A percentile compares a stretch with the other conserved stretches of the same genome.
These are phyloP conservation scores for Backusella tarrabulga DNA, from an alignment of 192 early-diverging fungal genomes.

Conservation along the genomic window DNA sequence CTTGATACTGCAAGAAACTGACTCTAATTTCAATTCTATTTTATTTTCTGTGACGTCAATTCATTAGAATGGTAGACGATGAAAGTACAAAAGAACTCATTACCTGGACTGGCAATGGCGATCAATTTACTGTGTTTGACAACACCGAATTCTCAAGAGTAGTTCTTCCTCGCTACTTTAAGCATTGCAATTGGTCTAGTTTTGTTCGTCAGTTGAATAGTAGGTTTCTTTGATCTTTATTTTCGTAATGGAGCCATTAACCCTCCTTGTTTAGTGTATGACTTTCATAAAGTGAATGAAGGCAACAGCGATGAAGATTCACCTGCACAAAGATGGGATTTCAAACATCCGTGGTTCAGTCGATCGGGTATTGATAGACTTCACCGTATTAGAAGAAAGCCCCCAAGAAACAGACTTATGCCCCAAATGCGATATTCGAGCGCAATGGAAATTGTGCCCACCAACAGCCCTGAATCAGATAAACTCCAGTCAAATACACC, in stretches of 20 bases:
- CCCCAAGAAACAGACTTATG: background rate
- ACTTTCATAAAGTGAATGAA: slow-evolving; percentile 69
- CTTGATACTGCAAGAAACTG: no score
- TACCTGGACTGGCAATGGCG: slow-evolving; percentile 74
- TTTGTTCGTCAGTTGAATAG: slow-evolving; percentile 86
- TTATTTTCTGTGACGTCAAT: background rate
- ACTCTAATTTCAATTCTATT: no score
- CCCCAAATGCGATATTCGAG: slow-evolving; percentile 7
- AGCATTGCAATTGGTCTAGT: slow-evolving; percentile 86
- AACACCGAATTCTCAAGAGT: slow-evolving; percentile 73
- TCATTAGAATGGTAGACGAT: slow-evolving; percentile 67
- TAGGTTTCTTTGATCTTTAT: slow-evolving; percentile 27
- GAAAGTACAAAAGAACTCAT: slow-evolving; percentile 53
- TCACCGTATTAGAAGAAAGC: slow-evolving; percentile 6
- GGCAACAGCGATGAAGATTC: slow-evolving; percentile 37
- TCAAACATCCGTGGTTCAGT: slow-evolving; percentile 81
- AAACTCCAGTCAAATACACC: background rate
- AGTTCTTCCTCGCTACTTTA: slow-evolving; percentile 81
- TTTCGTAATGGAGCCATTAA: background rate
- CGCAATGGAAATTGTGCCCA: background rate
- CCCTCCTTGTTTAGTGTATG: slow-evolving; percentile 55
- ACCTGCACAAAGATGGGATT: slow-evolving; percentile 65
- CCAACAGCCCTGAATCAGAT: background rate
- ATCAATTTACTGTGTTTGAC: slow-evolving; percentile 82
- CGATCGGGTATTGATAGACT: slow-evolving; percentile 43